A percentile compares a stretch with the other conserved stretches of the same genome.
These are phyloP conservation scores for Yamadazyma jaroonii DNA, from an alignment of 1,139 yeast genomes.

Conservation along the genomic window DNA sequence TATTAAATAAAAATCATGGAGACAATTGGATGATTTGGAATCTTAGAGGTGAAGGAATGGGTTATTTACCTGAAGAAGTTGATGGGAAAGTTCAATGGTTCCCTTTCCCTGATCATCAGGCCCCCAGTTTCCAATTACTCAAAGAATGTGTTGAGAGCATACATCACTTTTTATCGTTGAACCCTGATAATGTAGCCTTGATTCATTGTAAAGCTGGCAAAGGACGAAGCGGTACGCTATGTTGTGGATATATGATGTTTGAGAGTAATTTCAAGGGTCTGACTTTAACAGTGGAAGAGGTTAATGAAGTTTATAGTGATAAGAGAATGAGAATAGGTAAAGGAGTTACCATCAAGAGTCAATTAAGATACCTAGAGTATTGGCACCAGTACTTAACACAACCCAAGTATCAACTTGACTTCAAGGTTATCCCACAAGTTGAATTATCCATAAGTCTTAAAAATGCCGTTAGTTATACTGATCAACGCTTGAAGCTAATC, in stretches of 20 bases:
- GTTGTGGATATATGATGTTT: slow-evolving; percentile 66
- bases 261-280: slow-evolving; percentile 21
- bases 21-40: slow-evolving; percentile 72
- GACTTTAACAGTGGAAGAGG: slow-evolving; percentile 33
- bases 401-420: neutral
- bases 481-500: neutral
- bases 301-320: slow-evolving; percentile 50
- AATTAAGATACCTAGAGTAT: slow-evolving; percentile 63
- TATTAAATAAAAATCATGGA: slow-evolving; percentile 48
- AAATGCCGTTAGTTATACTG: neutral
- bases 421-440: neutral
- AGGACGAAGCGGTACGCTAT: slow-evolving; percentile 82
- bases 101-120: slow-evolving; percentile 76
- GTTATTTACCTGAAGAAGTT: slow-evolving; percentile 46
- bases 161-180: slow-evolving; percentile 31
- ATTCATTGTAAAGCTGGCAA: slow-evolving; percentile 91
- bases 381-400: slow-evolving; percentile 34
- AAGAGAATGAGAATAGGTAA: slow-evolving; percentile 61
- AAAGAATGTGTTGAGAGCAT: slow-evolving; percentile 45
- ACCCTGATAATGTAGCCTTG: slow-evolving; percentile 52
- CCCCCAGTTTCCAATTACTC: slow-evolving; percentile 62
- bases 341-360: slow-evolving; percentile 76
- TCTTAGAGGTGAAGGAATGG: slow-evolving; percentile 58
- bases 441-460: neutral
- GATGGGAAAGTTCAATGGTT: slow-evolving; percentile 28